phyloP scores from a whole-genome alignment of 108 stramenopile species.

The Stephanodiscus triporus region DNA sequence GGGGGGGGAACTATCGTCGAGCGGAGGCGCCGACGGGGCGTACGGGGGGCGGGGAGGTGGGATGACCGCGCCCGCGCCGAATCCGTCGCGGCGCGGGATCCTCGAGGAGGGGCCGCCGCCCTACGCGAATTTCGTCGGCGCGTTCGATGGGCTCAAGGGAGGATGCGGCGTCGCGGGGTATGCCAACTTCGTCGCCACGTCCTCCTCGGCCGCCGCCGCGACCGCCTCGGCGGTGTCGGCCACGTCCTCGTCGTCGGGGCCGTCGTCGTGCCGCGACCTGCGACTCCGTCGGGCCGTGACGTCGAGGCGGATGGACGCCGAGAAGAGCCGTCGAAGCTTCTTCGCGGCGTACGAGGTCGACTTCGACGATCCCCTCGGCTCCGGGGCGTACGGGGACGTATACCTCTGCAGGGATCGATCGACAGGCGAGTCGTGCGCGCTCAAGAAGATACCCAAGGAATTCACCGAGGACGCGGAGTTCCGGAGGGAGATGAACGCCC shows the following conservation, averaged over 20 bases:
- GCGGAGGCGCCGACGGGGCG: no score
- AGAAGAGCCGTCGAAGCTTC: constrained; percentile 27
- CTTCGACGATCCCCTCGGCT: constrained; percentile 44
- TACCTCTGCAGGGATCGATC: constrained; percentile 57
- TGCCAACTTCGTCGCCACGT: constrained; percentile 7
- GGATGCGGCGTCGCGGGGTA: neutral
- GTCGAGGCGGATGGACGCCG: constrained; percentile 38
- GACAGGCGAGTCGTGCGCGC: constrained; percentile 61
- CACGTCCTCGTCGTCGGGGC: constrained; percentile 1
- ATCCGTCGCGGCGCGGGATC: no score
- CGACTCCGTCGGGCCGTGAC: constrained; percentile 38
- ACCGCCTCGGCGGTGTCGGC: neutral
- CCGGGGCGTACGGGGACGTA: constrained; percentile 73
- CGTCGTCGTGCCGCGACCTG: constrained; percentile 10
- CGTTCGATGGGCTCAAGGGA: no score
- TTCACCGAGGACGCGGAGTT: constrained; percentile 71
- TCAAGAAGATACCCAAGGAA: constrained; percentile 83
- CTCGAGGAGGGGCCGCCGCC: no score
- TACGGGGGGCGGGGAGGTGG: no score
- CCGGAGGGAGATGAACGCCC: constrained; percentile 79
- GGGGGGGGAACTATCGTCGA: no score
- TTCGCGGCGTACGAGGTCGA: constrained; percentile 45
- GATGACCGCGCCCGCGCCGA: no score
- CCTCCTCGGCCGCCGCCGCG: neutral
- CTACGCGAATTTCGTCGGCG: no score